Base-by-base conservation (phyloP, 108 stramenopile species). In the Tribonema minus region DNA sequence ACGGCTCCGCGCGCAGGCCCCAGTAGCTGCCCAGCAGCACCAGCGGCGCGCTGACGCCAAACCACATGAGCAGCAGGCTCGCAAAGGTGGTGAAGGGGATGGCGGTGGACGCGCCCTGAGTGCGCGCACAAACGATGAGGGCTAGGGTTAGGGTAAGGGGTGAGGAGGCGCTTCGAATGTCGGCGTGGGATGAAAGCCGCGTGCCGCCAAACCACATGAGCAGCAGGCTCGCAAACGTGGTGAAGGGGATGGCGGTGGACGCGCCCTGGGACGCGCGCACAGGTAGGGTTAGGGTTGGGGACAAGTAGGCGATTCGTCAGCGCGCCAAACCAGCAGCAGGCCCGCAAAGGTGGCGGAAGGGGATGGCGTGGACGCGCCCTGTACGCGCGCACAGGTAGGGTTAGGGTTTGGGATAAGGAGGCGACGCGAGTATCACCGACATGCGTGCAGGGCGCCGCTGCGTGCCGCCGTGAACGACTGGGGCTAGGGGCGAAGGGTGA, bases 1-100 rank as follows among this genome's bases (percentile, higher is more conserved):
- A 83, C 27, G 95, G 84, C 65, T 87, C 88, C 26, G 88, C 87
- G 63, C 88, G 89, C 85, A 92, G 94, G 58, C 98, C 98, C 70
- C 94, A 88, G 86, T 92, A 99, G 78, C 90, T 82, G 26, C 98
- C 98, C 15, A 95, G 90, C 82, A 96, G 95, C 46, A 96, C 96
- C 64, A 99, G 80, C 15, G 98, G 98, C 4, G 92, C 86, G 54
- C 82, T 77, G 28, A 87, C 85, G 39, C 85, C 79, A 37, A 83
- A 84, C 85, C 85, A 87, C 64, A 87, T 76, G 54, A 81, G 76
- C 41, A 87, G 77, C 25, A 99, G 84, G 20, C 88, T 88, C 15
- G 96, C 59, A 36, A 99, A 84, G 15, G 95, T 94, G 69, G 85
- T 78, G 76, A 99, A 92, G 68, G 91, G 89, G 26, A 98, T 91